These are phyloP conservation scores for Lentinula guzmanii DNA, from an alignment of 768 basidiomycete genomes.

Conservation along the genomic window DNA sequence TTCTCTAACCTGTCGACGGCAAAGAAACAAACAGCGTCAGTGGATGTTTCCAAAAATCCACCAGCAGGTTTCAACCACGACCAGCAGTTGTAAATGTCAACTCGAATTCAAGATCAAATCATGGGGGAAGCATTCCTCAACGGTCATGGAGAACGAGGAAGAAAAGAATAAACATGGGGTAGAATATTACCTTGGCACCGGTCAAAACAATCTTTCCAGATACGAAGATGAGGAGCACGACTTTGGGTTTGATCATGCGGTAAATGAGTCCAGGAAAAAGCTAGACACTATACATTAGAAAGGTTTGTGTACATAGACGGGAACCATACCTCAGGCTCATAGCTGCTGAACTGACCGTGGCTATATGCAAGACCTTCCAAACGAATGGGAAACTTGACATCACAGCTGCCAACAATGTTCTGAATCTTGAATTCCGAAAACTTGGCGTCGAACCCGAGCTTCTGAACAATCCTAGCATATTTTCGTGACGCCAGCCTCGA, in stretches of 20 bases:
- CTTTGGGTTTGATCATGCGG: conserved; percentile 99
- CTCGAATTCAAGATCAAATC: conserved; percentile 24
- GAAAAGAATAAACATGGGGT: conserved; percentile 14
- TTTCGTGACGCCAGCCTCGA: conserved; percentile 95
- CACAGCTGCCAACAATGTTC: conserved; percentile 97
- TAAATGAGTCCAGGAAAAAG: conserved; percentile 99
- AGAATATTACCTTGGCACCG: conserved; percentile 83
- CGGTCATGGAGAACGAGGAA: conserved; percentile 7
- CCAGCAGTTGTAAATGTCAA: background rate
- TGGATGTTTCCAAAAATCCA: conserved; percentile 42
- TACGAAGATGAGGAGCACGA: conserved; percentile 96
- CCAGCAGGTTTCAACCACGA: conserved; percentile 14
- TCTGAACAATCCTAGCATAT: conserved; percentile 98
- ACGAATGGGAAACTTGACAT: conserved; percentile 98
- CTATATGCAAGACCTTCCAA: conserved; percentile 96
- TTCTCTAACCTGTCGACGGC: conserved; percentile 74
- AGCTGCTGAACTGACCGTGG: conserved; percentile 97
- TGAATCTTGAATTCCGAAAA: conserved; percentile 99
- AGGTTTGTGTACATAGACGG: background rate
- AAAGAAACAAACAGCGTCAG: conserved; percentile 35
- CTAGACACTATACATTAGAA: conserved; percentile 33
- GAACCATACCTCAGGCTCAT: conserved; percentile 89
- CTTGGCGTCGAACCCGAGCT: conserved; percentile 98
- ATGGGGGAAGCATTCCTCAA: conserved; percentile 21
- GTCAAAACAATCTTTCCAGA: conserved; percentile 99